Base-by-base conservation (phyloP, 805 yeast genomes). In the Kurtzmaniella fragi region DNA sequence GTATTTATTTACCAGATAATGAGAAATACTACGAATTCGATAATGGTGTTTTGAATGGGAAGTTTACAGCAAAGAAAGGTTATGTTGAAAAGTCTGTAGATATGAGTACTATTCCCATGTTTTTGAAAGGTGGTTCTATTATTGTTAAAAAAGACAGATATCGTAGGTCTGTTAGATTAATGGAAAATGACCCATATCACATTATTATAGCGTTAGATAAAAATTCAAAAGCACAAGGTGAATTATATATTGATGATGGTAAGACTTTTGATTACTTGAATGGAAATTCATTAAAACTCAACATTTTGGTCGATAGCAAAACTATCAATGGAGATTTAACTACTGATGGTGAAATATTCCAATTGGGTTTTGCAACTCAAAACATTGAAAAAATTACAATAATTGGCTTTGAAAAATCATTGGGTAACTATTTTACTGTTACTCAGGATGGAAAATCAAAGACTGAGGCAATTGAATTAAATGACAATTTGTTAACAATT, bases 231-330 rank as follows among this genome's bases (percentile, higher is more conserved):
- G 88, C 90, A 0, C 57, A 59, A 0, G 84, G 85, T 2, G 57
- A 62, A 13, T 56, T 90, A 26, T 90, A 89, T 56, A 59, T 84
- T 28, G 98, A 90, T 57, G 98, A 90, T 59, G 96, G 95, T 12
- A 84, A 81, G 48, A 70, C 90, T 0, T 85, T 73, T 48, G 74
- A 67, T 32, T 78, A 78, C 54, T 41, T 56, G 26, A 47, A 62
- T 2, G 84, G 82, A 5, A 80, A 77, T 20, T 81, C 45, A 50
- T 39, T 78, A 2, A 56, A 64, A 32, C 52, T 77, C 2, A 50
- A 64, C 2, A 69, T 85, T 27, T 46, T 46, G 2, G 64, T 70
- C 13, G 49, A 57, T 10, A 59, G 62, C 15, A 57, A 62, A n/a
- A 39, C 41, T 6, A 42, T 79, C 3, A 17, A 15, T 10, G 41